Base-by-base conservation (phyloP, 768 basidiomycete genomes). In the Jaapia argillacea region DNA sequence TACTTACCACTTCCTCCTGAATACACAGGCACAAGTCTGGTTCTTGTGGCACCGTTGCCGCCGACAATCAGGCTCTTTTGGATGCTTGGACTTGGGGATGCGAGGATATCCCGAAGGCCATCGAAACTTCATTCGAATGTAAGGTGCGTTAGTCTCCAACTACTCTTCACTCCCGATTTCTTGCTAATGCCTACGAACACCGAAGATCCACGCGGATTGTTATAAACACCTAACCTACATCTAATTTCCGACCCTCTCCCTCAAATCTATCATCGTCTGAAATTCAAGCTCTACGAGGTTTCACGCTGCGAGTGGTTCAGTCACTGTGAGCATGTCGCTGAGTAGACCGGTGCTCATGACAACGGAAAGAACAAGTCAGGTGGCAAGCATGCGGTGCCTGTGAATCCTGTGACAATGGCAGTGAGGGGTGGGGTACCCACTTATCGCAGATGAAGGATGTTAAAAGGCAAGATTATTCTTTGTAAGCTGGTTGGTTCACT, bases 1-100 rank as follows among this genome's bases (percentile, higher is more conserved):
- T 54, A 56, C 45, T 48, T 49, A 14, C 4, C 0, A 37, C 24
- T 21, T 24, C 25, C 22, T 18, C n/a, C 13, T 43, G 13, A 24
- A n/a, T 26, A 12, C 23, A 2, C 50, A 94, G 89, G 68, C 70
- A 18, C 65, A 71, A 14, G 91, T 86, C 0, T 89, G n/a, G 64
- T 75, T 13, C 68, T 96, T 1, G 82, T 97, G 61, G 64, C 68
- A 6, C 54, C 78, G 3, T 85, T 82, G 45, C 83, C 90, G 0
- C 48, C 65, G 0, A 64, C 70, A 3, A 81, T 81, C 0, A 68
- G 77, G 43, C 94, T 98, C 64, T 97, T 85, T 69, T 99, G 45
- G 93, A 96, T 55, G 58, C 77, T 0, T 99, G 94, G 94, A 94
- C 93, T 0, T 93, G 86, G 82, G 94, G 94, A 1, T 97, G 96